Percentiles rank a stretch among this genome's conserved stretches.
phyloP scores from a whole-genome alignment of 352 stramenopile species.

The Phytopythium helicoides region DNA sequence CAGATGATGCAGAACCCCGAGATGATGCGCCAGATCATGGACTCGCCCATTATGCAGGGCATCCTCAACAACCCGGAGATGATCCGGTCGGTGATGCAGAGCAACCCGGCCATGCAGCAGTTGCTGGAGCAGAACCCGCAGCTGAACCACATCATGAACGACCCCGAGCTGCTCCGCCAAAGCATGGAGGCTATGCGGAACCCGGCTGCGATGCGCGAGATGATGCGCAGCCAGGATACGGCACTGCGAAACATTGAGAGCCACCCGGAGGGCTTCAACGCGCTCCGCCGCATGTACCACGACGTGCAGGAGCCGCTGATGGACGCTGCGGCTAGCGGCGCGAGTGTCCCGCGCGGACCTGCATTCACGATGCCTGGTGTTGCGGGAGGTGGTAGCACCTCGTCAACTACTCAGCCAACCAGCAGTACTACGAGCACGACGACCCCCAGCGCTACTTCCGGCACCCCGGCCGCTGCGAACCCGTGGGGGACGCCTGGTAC shows the following conservation, averaged over 20 bases:
- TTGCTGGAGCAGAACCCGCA: slow-evolving; percentile 96
- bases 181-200: slow-evolving; percentile 98
- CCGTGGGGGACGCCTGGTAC: slow-evolving; percentile 46
- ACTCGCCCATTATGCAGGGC: slow-evolving; percentile 90
- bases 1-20: slow-evolving; percentile 88
- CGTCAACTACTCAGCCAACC: slow-evolving; percentile 19
- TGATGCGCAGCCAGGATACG: slow-evolving; percentile 97
- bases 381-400: slow-evolving; percentile 35
- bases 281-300: slow-evolving; percentile 93
- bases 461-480: slow-evolving; percentile 50
- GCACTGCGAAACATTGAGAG: slow-evolving; percentile 97
- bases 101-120: slow-evolving; percentile 94
- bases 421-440: slow-evolving; percentile 14
- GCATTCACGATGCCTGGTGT: slow-evolving; percentile 86
- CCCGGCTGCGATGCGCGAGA: slow-evolving; percentile 93
- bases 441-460: slow-evolving; percentile 17
- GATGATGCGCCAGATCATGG: slow-evolving; percentile 88
- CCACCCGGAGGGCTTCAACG: slow-evolving; percentile 96
- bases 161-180: slow-evolving; percentile 94
- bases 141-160: slow-evolving; percentile 94
- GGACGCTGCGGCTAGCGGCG: slow-evolving; percentile 78
- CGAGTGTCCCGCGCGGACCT: slow-evolving; percentile 35
- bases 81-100: slow-evolving; percentile 94
- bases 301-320: slow-evolving; percentile 96
- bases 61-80: slow-evolving; percentile 96